Conservation (phyloP, 495 filamentous ascomycete genomes). For the Xeromyces bisporus region DNA sequence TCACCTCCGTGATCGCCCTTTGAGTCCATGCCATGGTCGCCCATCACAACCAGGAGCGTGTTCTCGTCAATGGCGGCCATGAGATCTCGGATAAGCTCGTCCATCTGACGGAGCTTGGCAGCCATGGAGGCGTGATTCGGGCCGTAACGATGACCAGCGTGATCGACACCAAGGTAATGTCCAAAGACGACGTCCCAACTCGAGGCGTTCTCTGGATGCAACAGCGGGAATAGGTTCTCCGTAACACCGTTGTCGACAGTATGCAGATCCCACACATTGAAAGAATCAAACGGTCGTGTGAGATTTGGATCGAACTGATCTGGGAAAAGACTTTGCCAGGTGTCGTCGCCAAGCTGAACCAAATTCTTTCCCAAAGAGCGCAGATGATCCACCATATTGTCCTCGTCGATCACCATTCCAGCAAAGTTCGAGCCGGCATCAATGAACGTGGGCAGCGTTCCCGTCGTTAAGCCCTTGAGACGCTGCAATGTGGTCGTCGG, state of each 20-base stretch:
- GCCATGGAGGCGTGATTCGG: conserved; percentile 86
- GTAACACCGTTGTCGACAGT: conserved; percentile 95
- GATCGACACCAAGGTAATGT: conserved; percentile 90
- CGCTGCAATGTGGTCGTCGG: conserved; percentile 86
- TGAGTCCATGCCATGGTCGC: conserved; percentile 93
- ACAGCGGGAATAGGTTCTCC: conserved; percentile 73
- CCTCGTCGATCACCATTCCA: conserved; percentile 92
- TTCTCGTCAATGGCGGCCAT: conserved; percentile 60
- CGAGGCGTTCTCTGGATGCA: conserved; percentile 40
- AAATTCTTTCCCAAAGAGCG: conserved; percentile 63
- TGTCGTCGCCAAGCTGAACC: conserved; percentile 91
- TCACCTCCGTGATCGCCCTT: conserved; percentile 97
- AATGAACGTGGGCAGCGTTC: conserved; percentile 85
- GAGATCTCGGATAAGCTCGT: conserved; percentile 54
- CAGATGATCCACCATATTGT: conserved; percentile 79
- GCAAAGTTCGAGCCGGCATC: conserved; percentile 91
- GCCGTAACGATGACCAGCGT: conserved; percentile 91
- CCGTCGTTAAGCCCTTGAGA: conserved; percentile 86
- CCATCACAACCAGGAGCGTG: conserved; percentile 87
- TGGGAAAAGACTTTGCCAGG: conserved; percentile 85
- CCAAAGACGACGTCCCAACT: conserved; percentile 89
- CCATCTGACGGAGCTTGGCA: conserved; percentile 83
- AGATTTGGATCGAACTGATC: conserved; percentile 76
- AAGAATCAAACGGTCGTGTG: conserved; percentile 78
- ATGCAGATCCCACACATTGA: conserved; percentile 96